Evolutionary conservation across 805 yeast genomes (phyloP).

Genomic region (Pichia scutulata): DNA sequence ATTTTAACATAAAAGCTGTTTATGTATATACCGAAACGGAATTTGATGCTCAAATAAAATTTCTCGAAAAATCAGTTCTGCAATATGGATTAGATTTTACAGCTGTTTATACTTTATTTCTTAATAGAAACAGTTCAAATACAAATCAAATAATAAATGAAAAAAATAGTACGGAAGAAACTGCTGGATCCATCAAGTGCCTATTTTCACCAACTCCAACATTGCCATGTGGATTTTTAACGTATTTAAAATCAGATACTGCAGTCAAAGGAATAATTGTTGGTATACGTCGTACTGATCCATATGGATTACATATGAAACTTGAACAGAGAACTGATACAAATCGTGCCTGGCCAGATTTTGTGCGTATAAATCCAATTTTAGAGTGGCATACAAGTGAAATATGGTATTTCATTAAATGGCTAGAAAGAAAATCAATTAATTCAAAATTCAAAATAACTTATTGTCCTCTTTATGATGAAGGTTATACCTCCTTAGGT

Average conservation of each 20-base stretch:
- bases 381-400: constrained; percentile 80
- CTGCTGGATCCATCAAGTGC: not conserved
- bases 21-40: constrained; percentile 70
- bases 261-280: constrained; percentile 68
- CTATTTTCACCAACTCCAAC: constrained; percentile 26
- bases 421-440: constrained; percentile 38
- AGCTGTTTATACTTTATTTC: constrained; percentile 9
- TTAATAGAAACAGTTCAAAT: not conserved
- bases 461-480: constrained; percentile 72
- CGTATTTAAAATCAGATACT: constrained; percentile 47
- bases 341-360: constrained; percentile 88
- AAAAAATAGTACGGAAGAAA: not conserved
- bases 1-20: constrained; percentile 43
- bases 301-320: constrained; percentile 56
- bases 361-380: constrained; percentile 79
- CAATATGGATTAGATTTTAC: constrained; percentile 48
- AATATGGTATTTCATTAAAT: constrained; percentile 63
- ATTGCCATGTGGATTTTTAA: constrained; percentile 51
- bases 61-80: constrained; percentile 48
- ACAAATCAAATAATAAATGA: not conserved
- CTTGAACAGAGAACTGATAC: constrained; percentile 67
- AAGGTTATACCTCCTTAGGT: constrained; percentile 87
- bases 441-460: constrained; percentile 28
- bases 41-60: constrained; percentile 61
- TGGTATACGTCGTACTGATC: constrained; percentile 85